A percentile compares a stretch with the other conserved stretches of the same genome.
Evolutionary conservation across 2,329 filamentous ascomycete species (phyloP).

Genomic region (Pseudomassariella vexata): DNA sequence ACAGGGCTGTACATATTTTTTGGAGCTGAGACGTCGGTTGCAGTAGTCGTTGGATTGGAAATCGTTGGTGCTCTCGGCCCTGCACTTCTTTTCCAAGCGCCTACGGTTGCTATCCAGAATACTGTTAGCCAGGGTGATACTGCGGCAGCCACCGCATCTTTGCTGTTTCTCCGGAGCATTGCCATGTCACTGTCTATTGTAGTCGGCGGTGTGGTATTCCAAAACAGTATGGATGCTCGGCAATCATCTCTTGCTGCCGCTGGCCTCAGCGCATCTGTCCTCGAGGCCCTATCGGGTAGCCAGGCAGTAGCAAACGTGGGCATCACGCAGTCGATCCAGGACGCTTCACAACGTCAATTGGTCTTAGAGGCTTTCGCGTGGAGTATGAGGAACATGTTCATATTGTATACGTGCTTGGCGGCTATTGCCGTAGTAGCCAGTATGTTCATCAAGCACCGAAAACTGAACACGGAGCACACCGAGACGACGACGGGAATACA

Average conservation of each 20-base stretch:
- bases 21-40: constrained; percentile 17
- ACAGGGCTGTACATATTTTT: constrained; percentile 26
- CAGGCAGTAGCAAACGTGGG: constrained; percentile 41
- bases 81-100: constrained; percentile 30
- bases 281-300: constrained; percentile 29
- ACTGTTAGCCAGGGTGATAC: constrained; percentile 44
- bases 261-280: constrained; percentile 18
- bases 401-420: constrained; percentile 37
- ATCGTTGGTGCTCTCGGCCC: constrained; percentile 32
- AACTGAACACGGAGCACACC: constrained; percentile 41
- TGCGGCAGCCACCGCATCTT: constrained; percentile 43
- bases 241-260: constrained; percentile 13
- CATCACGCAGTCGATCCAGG: constrained; percentile 30
- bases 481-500: constrained; percentile 43
- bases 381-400: constrained; percentile 43
- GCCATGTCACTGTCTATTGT: constrained; percentile 43
- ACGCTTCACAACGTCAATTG: constrained; percentile 29
- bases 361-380: constrained; percentile 39
- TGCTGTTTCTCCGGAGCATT: constrained; percentile 42
- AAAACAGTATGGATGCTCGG: constrained; percentile 21
- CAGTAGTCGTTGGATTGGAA: constrained; percentile 35
- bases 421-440: constrained; percentile 33
- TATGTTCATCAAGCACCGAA: constrained; percentile 35
- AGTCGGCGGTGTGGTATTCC: constrained; percentile 41
- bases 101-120: constrained; percentile 34